Evolutionary conservation across 2,329 filamentous ascomycete genomes (phyloP), one percentile per base, ranked within the genome.

Genomic region (Stemphylium beticola): DNA sequence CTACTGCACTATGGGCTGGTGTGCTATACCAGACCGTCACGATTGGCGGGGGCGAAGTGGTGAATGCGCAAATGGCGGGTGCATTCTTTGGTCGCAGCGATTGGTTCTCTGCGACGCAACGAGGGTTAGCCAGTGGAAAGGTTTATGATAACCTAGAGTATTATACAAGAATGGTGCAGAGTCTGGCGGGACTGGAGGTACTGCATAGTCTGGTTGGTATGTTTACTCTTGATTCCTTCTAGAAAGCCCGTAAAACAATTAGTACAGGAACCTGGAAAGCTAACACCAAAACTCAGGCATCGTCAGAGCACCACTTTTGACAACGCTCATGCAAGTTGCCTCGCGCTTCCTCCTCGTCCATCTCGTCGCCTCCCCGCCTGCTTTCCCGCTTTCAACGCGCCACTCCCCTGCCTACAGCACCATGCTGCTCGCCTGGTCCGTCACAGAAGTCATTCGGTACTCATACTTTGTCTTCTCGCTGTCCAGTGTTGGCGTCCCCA

Each of bases 381-480:
- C 53, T 36, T 96, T 93, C 79, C 90, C 90, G 9, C 77, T 81
- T 51, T 83, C 89, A 48, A 85, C 86, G 2, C 66, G 72, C 55
- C 69, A 78, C 46, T 85, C 81, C 58, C 78, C 83, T 17, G 85
- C 83, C 51, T 96, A 93, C 81, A 81, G 86, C 62, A 84, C 83
- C 67, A 92, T 96, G 91, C 83, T 98, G 54, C 70, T 88, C 51
- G 93, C 95, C 29, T 98, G 95, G 93, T 89, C 87, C 61, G 76
- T 91, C 55, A 97, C 95, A 57, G 95, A 99, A 79, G 90, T 96
- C 48, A 89, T 97, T 67, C 88, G 95, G 49, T 99, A 99, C 83
- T 85, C 86, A 42, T 99, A 91, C 82, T 98, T 98, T 74, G 89
- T 90, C 32, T 82, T 92, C 67, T 87, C 86, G 65, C 83, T 95